phyloP scores from a whole-genome alignment of 306 rosid species.

The Mimosa bimucronata region DNA sequence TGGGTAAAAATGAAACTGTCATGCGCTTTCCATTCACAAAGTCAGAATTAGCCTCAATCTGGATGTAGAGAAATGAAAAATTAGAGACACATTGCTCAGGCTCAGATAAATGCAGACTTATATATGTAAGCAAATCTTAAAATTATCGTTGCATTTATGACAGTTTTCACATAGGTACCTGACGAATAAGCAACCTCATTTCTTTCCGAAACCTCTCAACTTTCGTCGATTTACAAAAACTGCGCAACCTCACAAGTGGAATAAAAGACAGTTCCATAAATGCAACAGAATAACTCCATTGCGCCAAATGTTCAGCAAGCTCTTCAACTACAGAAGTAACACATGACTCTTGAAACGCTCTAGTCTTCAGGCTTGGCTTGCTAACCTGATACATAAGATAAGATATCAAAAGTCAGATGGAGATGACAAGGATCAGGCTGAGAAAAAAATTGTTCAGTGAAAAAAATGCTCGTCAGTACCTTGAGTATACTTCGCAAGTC shows the following conservation, averaged over 20 bases:
- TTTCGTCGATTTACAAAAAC: slow-evolving; percentile 79
- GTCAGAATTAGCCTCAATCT: slow-evolving; percentile 77
- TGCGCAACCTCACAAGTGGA: slow-evolving; percentile 80
- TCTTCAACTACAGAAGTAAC: slow-evolving; percentile 85
- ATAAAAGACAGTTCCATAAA: slow-evolving; percentile 83
- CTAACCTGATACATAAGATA: slow-evolving; percentile 65
- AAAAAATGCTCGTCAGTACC: slow-evolving; percentile 45
- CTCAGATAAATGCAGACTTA: slow-evolving; percentile 23
- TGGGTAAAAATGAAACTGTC: slow-evolving; percentile 71
- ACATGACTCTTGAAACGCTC: slow-evolving; percentile 97
- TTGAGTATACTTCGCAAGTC: slow-evolving; percentile 78
- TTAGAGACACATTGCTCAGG: slow-evolving; percentile 38
- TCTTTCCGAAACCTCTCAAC: slow-evolving; percentile 88
- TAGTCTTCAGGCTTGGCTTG: slow-evolving; percentile 84
- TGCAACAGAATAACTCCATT: slow-evolving; percentile 90
- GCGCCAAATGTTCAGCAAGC: slow-evolving; percentile 88
- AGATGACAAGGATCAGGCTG: neutral
- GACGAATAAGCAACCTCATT: slow-evolving; percentile 70
- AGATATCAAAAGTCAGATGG: slow-evolving; percentile 28
- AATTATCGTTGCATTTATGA: slow-evolving; percentile 22
- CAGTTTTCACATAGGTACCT: slow-evolving; percentile 51
- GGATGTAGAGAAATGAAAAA: slow-evolving; percentile 38
- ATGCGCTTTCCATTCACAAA: slow-evolving; percentile 72
- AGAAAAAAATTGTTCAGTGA: neutral
- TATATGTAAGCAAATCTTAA: slow-evolving; percentile 16